Evolutionary conservation across 331 rosid species (phyloP).

Genomic region (Rhamnella rubrinervis): DNA sequence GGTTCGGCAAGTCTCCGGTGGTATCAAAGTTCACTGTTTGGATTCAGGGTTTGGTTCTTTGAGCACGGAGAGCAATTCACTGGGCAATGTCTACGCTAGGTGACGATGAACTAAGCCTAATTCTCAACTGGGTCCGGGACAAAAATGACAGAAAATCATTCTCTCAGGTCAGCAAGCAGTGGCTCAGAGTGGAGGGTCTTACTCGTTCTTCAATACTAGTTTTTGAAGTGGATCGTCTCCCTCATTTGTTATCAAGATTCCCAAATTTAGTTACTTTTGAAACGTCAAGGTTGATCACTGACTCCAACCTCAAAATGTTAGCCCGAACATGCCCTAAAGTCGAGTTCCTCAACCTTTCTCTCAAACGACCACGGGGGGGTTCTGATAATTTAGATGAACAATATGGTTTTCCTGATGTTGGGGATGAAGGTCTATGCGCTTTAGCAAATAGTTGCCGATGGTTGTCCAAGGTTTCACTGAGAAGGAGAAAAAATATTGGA

Average conservation of each 20-base stretch:
- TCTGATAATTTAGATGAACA: neutral
- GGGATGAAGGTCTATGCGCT: constrained; percentile 28
- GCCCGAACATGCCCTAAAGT: constrained; percentile 28
- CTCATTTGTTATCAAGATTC: constrained; percentile 12
- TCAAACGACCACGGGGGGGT: neutral
- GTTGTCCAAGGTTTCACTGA: constrained; percentile 15
- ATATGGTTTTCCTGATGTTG: constrained; percentile 15
- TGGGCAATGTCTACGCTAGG: constrained; percentile 19
- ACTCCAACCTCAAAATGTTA: constrained; percentile 21
- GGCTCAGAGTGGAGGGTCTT: constrained; percentile 27
- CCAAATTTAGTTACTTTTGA: constrained; percentile 25
- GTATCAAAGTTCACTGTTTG: no score
- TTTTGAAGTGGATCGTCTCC: constrained; percentile 8
- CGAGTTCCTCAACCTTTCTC: constrained; percentile 20
- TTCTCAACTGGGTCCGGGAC: constrained; percentile 21
- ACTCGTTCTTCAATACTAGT: constrained; percentile 23
- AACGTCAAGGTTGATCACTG: neutral
- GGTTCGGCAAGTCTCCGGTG: no score
- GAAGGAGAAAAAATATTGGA: constrained; percentile 25
- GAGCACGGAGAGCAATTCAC: no score
- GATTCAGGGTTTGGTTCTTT: no score
- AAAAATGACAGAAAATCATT: constrained; percentile 19
- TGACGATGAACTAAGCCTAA: constrained; percentile 25
- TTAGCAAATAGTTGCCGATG: constrained; percentile 17
- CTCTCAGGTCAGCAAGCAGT: constrained; percentile 33